Evolutionary conservation across 2,329 filamentous ascomycete species (phyloP).

Genomic region (Beauveria bassiana): DNA sequence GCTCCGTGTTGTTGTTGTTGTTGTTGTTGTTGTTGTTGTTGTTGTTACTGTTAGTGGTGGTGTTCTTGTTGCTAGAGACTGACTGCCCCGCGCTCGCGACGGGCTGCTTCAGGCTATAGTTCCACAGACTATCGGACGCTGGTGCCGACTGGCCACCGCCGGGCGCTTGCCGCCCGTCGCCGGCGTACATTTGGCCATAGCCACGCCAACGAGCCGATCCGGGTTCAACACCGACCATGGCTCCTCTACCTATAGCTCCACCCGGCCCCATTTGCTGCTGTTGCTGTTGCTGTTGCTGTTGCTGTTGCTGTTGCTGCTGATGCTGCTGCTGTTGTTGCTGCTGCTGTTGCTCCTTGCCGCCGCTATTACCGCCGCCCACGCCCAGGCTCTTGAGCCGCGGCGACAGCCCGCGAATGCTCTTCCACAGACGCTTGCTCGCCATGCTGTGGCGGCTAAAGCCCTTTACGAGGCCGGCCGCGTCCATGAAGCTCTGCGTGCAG

Average conservation of each 20-base stretch:
- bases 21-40: not conserved
- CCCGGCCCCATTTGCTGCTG: too few species aligned
- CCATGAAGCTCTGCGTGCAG: slow-evolving; percentile 25
- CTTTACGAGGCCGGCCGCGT: slow-evolving; percentile 25
- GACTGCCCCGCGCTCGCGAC: not conserved
- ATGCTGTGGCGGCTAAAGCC: slow-evolving; percentile 25
- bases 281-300: not conserved
- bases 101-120: not conserved
- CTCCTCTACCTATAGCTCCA: too few species aligned
- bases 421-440: slow-evolving; percentile 27
- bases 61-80: not conserved
- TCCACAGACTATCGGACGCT: not conserved
- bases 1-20: not conserved
- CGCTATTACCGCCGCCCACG: slow-evolving; percentile 1
- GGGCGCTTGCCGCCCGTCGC: not conserved
- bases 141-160: not conserved
- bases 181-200: not conserved
- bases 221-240: not conserved
- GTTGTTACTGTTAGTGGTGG: not conserved
- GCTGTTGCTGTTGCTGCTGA: not conserved
- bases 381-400: slow-evolving; percentile 23
- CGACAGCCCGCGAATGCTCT: slow-evolving; percentile 26
- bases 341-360: not conserved
- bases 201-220: not conserved
- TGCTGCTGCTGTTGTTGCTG: not conserved